phyloP scores from a whole-genome alignment of 1,284 basidiomycete genomes.

The Volvariella surrecta region DNA sequence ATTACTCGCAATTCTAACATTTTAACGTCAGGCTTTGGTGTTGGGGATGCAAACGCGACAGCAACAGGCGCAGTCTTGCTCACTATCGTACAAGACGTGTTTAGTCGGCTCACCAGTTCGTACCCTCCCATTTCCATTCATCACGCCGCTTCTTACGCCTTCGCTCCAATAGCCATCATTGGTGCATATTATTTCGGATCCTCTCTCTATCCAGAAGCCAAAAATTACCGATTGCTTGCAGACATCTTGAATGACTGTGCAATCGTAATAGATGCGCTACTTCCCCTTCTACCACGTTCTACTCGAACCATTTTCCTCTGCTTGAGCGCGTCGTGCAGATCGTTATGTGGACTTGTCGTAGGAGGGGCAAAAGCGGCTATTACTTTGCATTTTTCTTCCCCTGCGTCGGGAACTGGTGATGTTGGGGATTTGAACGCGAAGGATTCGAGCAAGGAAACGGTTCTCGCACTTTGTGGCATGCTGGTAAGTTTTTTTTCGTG shows the following conservation, averaged over 20 bases:
- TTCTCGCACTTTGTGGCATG: slow-evolving; percentile 57
- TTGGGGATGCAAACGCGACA: slow-evolving; percentile 56
- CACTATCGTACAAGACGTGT: slow-evolving; percentile 54
- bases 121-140: slow-evolving; percentile 6
- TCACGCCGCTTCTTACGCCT: slow-evolving; percentile 1
- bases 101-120: slow-evolving; percentile 55
- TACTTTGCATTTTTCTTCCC: slow-evolving; percentile 55
- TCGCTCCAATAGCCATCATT: slow-evolving; percentile 41
- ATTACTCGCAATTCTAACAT: neutral
- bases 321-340: slow-evolving; percentile 44
- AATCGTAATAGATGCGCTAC: slow-evolving; percentile 49
- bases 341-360: slow-evolving; percentile 51
- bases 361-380: slow-evolving; percentile 63
- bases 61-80: slow-evolving; percentile 57
- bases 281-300: slow-evolving; percentile 33
- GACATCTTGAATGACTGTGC: slow-evolving; percentile 57
- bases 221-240: slow-evolving; percentile 62
- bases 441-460: slow-evolving; percentile 63
- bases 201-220: slow-evolving; percentile 59
- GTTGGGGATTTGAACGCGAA: slow-evolving; percentile 66
- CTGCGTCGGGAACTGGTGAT: slow-evolving; percentile 40
- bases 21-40: slow-evolving; percentile 44
- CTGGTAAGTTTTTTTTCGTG: slow-evolving; percentile 34
- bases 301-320: slow-evolving; percentile 41
- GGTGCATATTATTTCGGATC: slow-evolving; percentile 55